phyloP scores from a whole-genome alignment of 495 filamentous ascomycete species.

The Penicillium daleae region DNA sequence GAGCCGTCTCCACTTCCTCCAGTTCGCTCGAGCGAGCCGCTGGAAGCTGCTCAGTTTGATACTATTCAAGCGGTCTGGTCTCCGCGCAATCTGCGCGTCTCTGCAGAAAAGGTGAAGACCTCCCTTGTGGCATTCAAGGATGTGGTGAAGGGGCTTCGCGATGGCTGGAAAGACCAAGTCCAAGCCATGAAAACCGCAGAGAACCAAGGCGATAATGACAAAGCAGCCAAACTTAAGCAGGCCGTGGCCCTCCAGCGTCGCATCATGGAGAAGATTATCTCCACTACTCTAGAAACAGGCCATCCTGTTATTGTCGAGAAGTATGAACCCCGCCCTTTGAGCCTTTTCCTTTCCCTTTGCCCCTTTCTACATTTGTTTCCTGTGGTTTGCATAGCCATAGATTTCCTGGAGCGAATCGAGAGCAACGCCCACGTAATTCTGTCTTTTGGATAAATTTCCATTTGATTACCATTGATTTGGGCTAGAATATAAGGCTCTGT shows the following conservation, averaged over 20 bases:
- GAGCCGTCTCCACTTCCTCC: constrained; percentile 59
- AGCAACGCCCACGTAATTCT: constrained; percentile 40
- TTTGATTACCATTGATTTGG: constrained; percentile 26
- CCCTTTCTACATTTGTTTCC: constrained; percentile 13
- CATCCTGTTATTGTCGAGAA: constrained; percentile 68
- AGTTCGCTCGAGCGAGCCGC: constrained; percentile 52
- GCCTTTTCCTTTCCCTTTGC: constrained; percentile 18
- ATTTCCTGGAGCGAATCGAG: constrained; percentile 40
- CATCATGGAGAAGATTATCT: constrained; percentile 62
- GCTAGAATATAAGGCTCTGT: constrained; percentile 32
- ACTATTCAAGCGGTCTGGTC: constrained; percentile 67
- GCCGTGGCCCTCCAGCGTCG: constrained; percentile 61
- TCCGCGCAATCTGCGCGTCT: constrained; percentile 51
- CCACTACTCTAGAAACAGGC: constrained; percentile 60
- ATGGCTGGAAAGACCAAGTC: constrained; percentile 63
- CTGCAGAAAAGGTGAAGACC: constrained; percentile 52
- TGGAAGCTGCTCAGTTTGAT: constrained; percentile 63
- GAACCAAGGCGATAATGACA: constrained; percentile 50
- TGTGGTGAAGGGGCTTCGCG: constrained; percentile 63
- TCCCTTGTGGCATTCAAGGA: constrained; percentile 63
- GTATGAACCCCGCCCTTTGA: constrained; percentile 43
- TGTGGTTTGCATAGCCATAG: constrained; percentile 37
- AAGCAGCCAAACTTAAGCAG: constrained; percentile 43
- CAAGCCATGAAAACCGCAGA: constrained; percentile 61
- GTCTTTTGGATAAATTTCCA: constrained; percentile 23